These are phyloP conservation scores for Vigna unguiculata DNA, from an alignment of 306 rosid species.

Conservation along the genomic window DNA sequence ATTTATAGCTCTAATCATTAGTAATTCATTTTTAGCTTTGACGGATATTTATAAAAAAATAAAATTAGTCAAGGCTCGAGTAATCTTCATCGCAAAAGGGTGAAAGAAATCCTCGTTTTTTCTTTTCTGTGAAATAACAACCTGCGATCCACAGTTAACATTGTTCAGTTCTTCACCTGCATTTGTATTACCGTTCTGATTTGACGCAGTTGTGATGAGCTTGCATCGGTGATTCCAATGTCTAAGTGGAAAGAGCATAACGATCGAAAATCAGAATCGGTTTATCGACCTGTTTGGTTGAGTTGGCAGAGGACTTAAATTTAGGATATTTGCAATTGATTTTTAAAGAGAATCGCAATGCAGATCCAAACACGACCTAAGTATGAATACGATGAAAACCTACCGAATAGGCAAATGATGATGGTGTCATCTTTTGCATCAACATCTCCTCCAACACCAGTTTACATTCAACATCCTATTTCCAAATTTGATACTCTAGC, in stretches of 20 bases:
- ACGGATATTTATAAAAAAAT: not conserved
- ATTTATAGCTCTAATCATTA: not conserved
- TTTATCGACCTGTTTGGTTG: not conserved
- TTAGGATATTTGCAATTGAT: not conserved
- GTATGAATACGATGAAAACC: not conserved
- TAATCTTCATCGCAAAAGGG: not conserved
- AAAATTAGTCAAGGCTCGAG: not conserved
- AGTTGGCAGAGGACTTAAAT: no score
- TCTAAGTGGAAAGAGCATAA: constrained; percentile 48
- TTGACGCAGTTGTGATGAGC: constrained; percentile 20
- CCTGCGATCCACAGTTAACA: not conserved
- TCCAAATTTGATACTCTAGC: constrained; percentile 82
- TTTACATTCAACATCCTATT: constrained; percentile 65
- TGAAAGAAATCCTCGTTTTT: constrained; percentile 18
- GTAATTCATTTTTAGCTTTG: constrained; percentile 1
- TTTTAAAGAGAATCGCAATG: not conserved
- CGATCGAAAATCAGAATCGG: constrained; percentile 26
- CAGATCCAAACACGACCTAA: not conserved
- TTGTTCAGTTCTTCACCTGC: not conserved
- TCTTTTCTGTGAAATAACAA: not conserved
- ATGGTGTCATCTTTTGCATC: not conserved
- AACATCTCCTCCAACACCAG: constrained; percentile 39
- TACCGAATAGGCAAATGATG: constrained; percentile 10
- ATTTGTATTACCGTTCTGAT: not conserved
- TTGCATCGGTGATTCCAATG: no score